phyloP scores from a whole-genome alignment of 208 protist genomes.

The Crithidia acanthocephali region DNA sequence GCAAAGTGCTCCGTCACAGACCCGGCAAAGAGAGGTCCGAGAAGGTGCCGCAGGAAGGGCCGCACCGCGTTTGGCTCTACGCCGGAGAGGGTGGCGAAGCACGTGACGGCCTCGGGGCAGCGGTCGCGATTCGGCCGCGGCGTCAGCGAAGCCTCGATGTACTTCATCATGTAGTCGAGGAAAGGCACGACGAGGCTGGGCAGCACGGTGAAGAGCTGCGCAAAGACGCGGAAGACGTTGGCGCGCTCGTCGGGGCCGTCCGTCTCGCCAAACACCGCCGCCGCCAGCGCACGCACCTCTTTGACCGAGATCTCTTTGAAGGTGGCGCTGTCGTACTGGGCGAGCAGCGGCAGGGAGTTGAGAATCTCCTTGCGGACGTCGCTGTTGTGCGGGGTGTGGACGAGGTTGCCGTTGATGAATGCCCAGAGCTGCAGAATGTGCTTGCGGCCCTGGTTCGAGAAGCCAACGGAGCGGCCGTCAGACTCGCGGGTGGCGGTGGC shows the following conservation, averaged over 20 bases:
- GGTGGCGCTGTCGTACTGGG: conserved; percentile 66
- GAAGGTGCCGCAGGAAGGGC: conserved; percentile 77
- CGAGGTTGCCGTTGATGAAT: conserved; percentile 58
- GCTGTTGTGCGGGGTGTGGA: conserved; percentile 20
- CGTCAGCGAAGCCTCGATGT: conserved; percentile 76
- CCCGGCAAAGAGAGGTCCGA: conserved; percentile 77
- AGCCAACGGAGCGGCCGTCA: conserved; percentile 40
- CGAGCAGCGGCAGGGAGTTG: conserved; percentile 67
- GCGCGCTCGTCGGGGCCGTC: conserved; percentile 58
- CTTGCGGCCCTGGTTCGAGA: conserved; percentile 42
- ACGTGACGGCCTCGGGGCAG: conserved; percentile 80
- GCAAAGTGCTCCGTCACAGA: conserved; percentile 76
- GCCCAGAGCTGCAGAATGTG: conserved; percentile 64
- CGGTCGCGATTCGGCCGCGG: conserved; percentile 55
- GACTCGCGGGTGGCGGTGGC: conserved; percentile 47
- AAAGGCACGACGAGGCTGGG: conserved; percentile 71
- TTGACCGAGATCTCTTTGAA: conserved; percentile 66
- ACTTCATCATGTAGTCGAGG: conserved; percentile 75
- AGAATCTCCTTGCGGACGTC: conserved; percentile 63
- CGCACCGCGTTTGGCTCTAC: conserved; percentile 74
- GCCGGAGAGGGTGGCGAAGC: conserved; percentile 81
- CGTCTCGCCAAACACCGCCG: conserved; percentile 49
- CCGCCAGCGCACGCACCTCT: conserved; percentile 48
- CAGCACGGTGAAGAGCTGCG: conserved; percentile 59
- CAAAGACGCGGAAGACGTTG: conserved; percentile 68